Percentiles rank a stretch among this genome's conserved stretches.
Evolutionary conservation across 805 yeast species (phyloP).

Genomic region (Priceomyces fermenticarens): DNA sequence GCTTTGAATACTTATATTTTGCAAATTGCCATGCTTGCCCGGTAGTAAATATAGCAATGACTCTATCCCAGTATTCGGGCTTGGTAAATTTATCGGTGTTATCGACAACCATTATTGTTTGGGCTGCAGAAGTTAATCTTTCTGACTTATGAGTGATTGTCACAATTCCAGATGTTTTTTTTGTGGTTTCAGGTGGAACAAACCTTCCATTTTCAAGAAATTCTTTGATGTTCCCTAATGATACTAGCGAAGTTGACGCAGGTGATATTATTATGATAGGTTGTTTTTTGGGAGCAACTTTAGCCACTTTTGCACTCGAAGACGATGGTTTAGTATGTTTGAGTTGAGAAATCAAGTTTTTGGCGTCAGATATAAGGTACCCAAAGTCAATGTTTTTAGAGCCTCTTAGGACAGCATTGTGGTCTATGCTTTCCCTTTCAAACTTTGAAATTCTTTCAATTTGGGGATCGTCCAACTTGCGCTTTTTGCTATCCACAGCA

Average conservation of each 20-base stretch:
- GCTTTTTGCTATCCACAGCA: slow-evolving; percentile 14
- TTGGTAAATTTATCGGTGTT: slow-evolving; percentile 78
- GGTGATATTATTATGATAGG: slow-evolving; percentile 46
- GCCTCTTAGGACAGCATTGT: slow-evolving; percentile 63
- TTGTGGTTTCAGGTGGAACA: slow-evolving; percentile 48
- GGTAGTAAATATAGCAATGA: slow-evolving; percentile 91
- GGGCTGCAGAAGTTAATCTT: slow-evolving; percentile 47
- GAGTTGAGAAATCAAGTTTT: slow-evolving; percentile 51
- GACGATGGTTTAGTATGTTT: slow-evolving; percentile 27
- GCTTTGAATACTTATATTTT: slow-evolving; percentile 78
- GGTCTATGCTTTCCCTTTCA: slow-evolving; percentile 55
- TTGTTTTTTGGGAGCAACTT: slow-evolving; percentile 26
- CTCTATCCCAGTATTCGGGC: slow-evolving; percentile 98
- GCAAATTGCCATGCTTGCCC: slow-evolving; percentile 98
- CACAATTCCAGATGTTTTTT: slow-evolving; percentile 38
- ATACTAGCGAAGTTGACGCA: slow-evolving; percentile 40
- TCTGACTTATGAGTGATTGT: slow-evolving; percentile 56
- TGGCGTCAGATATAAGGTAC: slow-evolving; percentile 66
- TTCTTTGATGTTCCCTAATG: slow-evolving; percentile 38
- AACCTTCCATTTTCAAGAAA: slow-evolving; percentile 68
- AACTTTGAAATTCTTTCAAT: slow-evolving; percentile 42
- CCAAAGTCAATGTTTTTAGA: slow-evolving; percentile 63
- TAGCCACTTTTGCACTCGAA: slow-evolving; percentile 4
- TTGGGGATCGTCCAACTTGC: slow-evolving; percentile 45
- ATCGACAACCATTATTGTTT: slow-evolving; percentile 78